These are phyloP conservation scores for Hysterium pulicare DNA, from an alignment of 2,329 filamentous ascomycete genomes.

Conservation along the genomic window DNA sequence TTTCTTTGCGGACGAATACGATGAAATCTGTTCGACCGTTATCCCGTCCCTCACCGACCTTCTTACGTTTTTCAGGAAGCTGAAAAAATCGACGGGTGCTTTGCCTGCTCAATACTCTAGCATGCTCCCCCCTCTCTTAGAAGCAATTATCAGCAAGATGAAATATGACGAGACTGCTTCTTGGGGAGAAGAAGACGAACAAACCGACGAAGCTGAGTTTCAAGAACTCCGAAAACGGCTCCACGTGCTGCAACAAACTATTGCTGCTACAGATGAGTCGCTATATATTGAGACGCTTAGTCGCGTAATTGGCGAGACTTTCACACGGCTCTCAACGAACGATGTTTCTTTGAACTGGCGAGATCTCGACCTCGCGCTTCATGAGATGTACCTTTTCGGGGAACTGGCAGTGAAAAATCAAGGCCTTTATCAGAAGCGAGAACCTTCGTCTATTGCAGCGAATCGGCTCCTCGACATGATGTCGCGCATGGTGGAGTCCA, in stretches of 20 bases:
- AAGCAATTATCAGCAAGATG: slow-evolving; percentile 94
- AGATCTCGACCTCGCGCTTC: slow-evolving; percentile 86
- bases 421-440: slow-evolving; percentile 80
- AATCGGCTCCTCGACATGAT: slow-evolving; percentile 88
- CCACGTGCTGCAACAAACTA: slow-evolving; percentile 86
- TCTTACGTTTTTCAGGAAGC: slow-evolving; percentile 82
- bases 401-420: slow-evolving; percentile 88
- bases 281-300: slow-evolving; percentile 88
- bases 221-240: slow-evolving; percentile 88
- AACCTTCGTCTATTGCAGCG: slow-evolving; percentile 73
- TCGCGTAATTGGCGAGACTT: slow-evolving; percentile 81
- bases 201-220: slow-evolving; percentile 96
- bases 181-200: slow-evolving; percentile 91
- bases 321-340: slow-evolving; percentile 69
- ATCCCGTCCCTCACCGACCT: slow-evolving; percentile 92
- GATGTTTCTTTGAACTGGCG: slow-evolving; percentile 84
- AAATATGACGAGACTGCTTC: slow-evolving; percentile 91
- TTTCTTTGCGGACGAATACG: slow-evolving; percentile 97
- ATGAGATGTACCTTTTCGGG: slow-evolving; percentile 95
- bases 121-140: slow-evolving; percentile 83
- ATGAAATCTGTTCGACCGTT: slow-evolving; percentile 94
- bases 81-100: slow-evolving; percentile 59
- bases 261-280: slow-evolving; percentile 82
- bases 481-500: slow-evolving; percentile 89
- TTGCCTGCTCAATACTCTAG: slow-evolving; percentile 72